These are phyloP conservation scores for Scolecobasidium constrictum DNA, from an alignment of 2,329 filamentous ascomycete genomes.

Conservation along the genomic window DNA sequence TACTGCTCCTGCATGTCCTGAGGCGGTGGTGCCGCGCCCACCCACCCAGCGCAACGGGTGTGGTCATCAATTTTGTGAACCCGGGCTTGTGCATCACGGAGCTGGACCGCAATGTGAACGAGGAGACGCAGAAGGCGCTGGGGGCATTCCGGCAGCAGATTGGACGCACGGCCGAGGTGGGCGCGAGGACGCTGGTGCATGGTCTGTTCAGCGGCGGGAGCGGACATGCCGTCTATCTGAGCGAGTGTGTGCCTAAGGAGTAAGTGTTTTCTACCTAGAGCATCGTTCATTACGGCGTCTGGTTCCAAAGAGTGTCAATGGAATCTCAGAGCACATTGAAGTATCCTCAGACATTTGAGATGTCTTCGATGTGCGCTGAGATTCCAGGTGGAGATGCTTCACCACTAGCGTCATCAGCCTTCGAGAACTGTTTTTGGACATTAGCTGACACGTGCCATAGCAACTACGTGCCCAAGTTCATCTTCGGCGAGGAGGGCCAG, in stretches of 20 bases:
- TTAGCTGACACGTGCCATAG: neutral
- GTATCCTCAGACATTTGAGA: too few species aligned
- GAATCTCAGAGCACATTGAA: too few species aligned
- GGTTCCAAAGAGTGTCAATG: too few species aligned
- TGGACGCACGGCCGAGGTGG: slow-evolving; percentile 7
- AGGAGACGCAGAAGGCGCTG: neutral
- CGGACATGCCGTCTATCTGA: slow-evolving; percentile 7
- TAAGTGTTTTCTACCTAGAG: neutral
- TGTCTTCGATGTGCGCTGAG: neutral
- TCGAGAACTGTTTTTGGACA: neutral
- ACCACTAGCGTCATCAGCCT: too few species aligned
- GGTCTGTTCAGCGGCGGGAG: slow-evolving; percentile 4
- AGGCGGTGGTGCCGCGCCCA: neutral
- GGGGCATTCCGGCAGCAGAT: neutral
- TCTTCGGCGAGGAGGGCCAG: neutral
- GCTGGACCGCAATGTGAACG: neutral
- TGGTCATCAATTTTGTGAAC: slow-evolving; percentile 7
- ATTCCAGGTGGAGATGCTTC: neutral
- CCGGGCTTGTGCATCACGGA: slow-evolving; percentile 7
- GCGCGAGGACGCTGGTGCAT: slow-evolving; percentile 9
- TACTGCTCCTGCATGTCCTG: slow-evolving; percentile 4
- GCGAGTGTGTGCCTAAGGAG: slow-evolving; percentile 1
- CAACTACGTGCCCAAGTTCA: neutral
- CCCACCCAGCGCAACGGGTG: neutral
- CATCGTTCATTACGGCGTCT: too few species aligned